Percentiles rank a stretch among this genome's conserved stretches.
phyloP scores from a whole-genome alignment of 2,329 filamentous ascomycete genomes.

The Xylariaceae sp. region DNA sequence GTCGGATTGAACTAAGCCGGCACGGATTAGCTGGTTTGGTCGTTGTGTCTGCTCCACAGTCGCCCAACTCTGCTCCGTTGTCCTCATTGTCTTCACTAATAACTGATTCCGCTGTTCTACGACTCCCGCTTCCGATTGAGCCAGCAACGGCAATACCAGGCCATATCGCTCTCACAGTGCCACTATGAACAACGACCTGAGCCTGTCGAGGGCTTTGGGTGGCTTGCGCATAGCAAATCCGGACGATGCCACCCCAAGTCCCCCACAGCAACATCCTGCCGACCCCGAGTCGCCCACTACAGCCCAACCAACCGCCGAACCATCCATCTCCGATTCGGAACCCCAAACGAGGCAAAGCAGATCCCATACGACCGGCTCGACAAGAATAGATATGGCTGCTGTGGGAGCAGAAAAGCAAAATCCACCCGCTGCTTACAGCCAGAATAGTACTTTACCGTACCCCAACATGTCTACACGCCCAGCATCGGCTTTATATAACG shows the following conservation, averaged over 20 bases:
- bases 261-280: slow-evolving; percentile 39
- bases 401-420: slow-evolving; percentile 35
- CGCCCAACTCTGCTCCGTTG: slow-evolving; percentile 11
- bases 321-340: slow-evolving; percentile 32
- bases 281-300: slow-evolving; percentile 39
- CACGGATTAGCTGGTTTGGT: slow-evolving; percentile 6
- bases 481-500: slow-evolving; percentile 41
- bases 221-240: slow-evolving; percentile 97
- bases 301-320: slow-evolving; percentile 32
- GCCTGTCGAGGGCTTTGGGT: slow-evolving; percentile 88
- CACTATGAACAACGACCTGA: slow-evolving; percentile 88
- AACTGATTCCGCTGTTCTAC: slow-evolving; percentile 15
- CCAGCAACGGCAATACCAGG: neutral
- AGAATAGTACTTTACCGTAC: slow-evolving; percentile 36
- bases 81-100: slow-evolving; percentile 12
- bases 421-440: slow-evolving; percentile 30
- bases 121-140: slow-evolving; percentile 7
- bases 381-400: slow-evolving; percentile 31
- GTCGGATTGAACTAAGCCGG: neutral
- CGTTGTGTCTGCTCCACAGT: slow-evolving; percentile 1
- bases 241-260: slow-evolving; percentile 66
- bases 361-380: slow-evolving; percentile 30
- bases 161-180: neutral
- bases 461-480: slow-evolving; percentile 40
- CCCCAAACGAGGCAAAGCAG: slow-evolving; percentile 30